Conservation (phyloP, 2,329 filamentous ascomycete species). For the Aspergillus luchuensis region DNA sequence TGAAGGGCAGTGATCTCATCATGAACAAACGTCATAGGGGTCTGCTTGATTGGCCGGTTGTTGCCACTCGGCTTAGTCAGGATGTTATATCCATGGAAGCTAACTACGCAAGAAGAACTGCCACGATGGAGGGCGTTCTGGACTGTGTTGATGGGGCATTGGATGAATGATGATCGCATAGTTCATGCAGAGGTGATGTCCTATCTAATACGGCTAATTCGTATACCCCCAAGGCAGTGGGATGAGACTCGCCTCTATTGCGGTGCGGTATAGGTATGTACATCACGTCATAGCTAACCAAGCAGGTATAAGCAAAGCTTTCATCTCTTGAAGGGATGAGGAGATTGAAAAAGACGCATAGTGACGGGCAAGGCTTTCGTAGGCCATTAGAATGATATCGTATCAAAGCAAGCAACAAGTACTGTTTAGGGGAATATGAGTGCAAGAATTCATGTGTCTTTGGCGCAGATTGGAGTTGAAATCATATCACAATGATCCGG, state of each 20-base stretch:
- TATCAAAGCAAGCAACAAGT: neutral
- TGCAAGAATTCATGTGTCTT: neutral
- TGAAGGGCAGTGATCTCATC: constrained; percentile 7
- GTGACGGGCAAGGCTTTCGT: neutral
- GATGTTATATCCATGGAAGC: neutral
- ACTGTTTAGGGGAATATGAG: constrained; percentile 3
- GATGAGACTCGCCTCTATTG: neutral
- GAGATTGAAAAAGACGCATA: neutral
- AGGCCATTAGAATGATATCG: neutral
- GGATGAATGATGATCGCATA: neutral
- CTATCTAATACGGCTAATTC: too few relatives aligned
- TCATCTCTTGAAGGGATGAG: neutral
- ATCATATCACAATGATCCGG: neutral
- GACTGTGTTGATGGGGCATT: too few relatives aligned
- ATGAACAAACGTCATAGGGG: constrained; percentile 7
- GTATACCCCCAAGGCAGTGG: neutral
- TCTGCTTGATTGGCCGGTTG: neutral
- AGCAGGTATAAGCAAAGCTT: neutral
- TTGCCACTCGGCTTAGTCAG: constrained; percentile 1
- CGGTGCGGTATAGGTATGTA: constrained; percentile 1
- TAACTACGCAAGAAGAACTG: too few relatives aligned
- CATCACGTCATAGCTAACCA: neutral
- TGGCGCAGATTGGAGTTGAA: neutral
- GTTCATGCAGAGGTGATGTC: neutral
- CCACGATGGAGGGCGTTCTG: too few relatives aligned